Evolutionary conservation across 1,139 yeast species (phyloP).

Genomic region (Debaryomyces coudertii): DNA sequence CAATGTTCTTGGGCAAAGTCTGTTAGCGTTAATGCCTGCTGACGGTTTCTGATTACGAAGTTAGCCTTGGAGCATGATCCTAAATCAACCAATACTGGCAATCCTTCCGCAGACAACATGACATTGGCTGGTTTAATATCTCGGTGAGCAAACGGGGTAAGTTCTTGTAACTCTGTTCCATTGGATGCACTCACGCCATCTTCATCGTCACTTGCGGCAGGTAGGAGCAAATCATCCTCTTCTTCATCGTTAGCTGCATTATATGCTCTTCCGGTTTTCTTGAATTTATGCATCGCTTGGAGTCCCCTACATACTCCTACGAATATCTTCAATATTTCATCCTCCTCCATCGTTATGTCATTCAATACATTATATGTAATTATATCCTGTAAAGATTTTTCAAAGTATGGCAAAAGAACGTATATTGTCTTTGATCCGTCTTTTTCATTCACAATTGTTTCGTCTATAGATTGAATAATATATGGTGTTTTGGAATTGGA

Average conservation of each 20-base stretch:
- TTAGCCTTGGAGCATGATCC: constrained; percentile 79
- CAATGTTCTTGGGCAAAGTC: constrained; percentile 87
- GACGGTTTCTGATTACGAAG: constrained; percentile 55
- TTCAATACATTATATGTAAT: constrained; percentile 66
- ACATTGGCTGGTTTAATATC: constrained; percentile 90
- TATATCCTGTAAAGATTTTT: constrained; percentile 72
- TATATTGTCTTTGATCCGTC: constrained; percentile 83
- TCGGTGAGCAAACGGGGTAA: constrained; percentile 78
- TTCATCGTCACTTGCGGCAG: constrained; percentile 33
- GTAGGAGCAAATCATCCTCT: constrained; percentile 38
- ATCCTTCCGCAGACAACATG: constrained; percentile 72
- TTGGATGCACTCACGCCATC: constrained; percentile 19
- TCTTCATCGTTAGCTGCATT: constrained; percentile 26
- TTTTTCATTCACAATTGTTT: constrained; percentile 66
- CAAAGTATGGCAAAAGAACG: constrained; percentile 77
- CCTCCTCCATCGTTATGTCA: constrained; percentile 56
- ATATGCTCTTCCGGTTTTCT: constrained; percentile 26
- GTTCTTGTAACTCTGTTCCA: constrained; percentile 58
- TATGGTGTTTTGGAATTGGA: constrained; percentile 56
- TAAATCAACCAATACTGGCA: constrained; percentile 80
- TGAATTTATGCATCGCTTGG: constrained; percentile 73
- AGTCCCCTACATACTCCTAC: constrained; percentile 76
- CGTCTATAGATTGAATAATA: constrained; percentile 71
- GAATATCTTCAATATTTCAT: constrained; percentile 62
- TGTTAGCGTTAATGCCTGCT: constrained; percentile 74